Base-by-base conservation (phyloP, 1,139 yeast genomes). In the Saccharomyces uvarum region DNA sequence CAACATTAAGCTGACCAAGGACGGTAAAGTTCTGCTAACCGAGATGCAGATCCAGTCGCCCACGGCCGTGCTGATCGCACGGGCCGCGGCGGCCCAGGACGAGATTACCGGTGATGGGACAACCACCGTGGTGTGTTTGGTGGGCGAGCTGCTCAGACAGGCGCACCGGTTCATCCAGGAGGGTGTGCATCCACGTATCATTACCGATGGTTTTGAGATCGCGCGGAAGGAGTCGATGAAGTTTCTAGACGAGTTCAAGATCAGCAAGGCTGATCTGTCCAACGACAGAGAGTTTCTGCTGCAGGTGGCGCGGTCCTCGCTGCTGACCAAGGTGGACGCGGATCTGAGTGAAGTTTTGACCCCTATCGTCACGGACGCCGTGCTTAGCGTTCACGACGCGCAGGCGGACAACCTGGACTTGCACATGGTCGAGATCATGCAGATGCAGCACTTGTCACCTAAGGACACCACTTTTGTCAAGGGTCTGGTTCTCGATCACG, bases 21-120 rank as follows among this genome's bases (percentile, higher is more conserved):
- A 93, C 72, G 99, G 99, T 56, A 91, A 93, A 68, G 98, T 95
- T 13, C 77, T 93, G 59, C 76, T 93, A 58, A 82, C 89, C 29
- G 99, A 93, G 70, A 93, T 93, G 99, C 99, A 95, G 74, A 95
- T 93, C 71, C 98, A 93, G 72, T 93, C 93, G 62, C 99, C 99
- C n/a, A 95, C 99, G 2, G 99, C 99, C 0, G 96, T 93, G 41
- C 88, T 95, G 96, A 93, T 93, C 76, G 95, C 99, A 2, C 80
- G 98, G 61, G 99, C 98, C 9, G 99, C 99, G 53, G 84, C 97
- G 51, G 97, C 99, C 0, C 99, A 93, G 73, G 99, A 93, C 72
- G 99, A 93, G 71, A 90, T 95, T 69, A 88, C 99, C 13, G 99
- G 99, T 53, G 99, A 93, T 71, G 99, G 99, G 61, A 95, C 99